A percentile compares a stretch with the other conserved stretches of the same genome.
phyloP scores from a whole-genome alignment of 1,284 basidiomycete species.

The Apiotrichum gamsii region DNA sequence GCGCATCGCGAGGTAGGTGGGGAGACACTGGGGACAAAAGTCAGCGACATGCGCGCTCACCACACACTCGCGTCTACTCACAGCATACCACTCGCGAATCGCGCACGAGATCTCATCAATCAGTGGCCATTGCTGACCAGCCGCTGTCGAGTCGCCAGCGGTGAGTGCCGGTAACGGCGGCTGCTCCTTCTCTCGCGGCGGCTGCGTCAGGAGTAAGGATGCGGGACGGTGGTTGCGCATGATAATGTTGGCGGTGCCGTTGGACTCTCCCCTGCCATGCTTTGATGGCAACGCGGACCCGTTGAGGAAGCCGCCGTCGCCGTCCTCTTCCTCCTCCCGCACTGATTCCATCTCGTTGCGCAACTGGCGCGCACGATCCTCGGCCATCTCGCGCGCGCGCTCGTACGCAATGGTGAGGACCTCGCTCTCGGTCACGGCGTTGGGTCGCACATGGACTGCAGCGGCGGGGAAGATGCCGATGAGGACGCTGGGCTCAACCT shows the following conservation, averaged over 20 bases:
- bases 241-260: not conserved
- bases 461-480: slow-evolving; percentile 94
- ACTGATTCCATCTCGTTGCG: slow-evolving; percentile 55
- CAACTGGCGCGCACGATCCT: slow-evolving; percentile 21
- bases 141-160: slow-evolving; percentile 81
- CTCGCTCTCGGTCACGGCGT: slow-evolving; percentile 81
- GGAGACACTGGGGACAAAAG: slow-evolving; percentile 58
- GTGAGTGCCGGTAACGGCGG: slow-evolving; percentile 90
- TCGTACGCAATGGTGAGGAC: slow-evolving; percentile 59
- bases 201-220: slow-evolving; percentile 25
- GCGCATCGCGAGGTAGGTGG: slow-evolving; percentile 77
- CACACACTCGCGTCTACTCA: slow-evolving; percentile 50
- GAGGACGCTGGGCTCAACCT: slow-evolving; percentile 66
- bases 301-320: slow-evolving; percentile 24
- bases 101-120: slow-evolving; percentile 97
- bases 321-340: slow-evolving; percentile 68
- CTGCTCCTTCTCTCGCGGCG: slow-evolving; percentile 56
- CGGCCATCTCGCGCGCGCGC: slow-evolving; percentile 24
- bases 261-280: slow-evolving; percentile 1
- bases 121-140: slow-evolving; percentile 75
- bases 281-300: not conserved
- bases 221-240: slow-evolving; percentile 26
- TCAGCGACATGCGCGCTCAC: not conserved
- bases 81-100: slow-evolving; percentile 85
- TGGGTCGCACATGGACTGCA: slow-evolving; percentile 81